Evolutionary conservation across 2,329 filamentous ascomycete species (phyloP).

Genomic region (Paramyrothecium roridum): DNA sequence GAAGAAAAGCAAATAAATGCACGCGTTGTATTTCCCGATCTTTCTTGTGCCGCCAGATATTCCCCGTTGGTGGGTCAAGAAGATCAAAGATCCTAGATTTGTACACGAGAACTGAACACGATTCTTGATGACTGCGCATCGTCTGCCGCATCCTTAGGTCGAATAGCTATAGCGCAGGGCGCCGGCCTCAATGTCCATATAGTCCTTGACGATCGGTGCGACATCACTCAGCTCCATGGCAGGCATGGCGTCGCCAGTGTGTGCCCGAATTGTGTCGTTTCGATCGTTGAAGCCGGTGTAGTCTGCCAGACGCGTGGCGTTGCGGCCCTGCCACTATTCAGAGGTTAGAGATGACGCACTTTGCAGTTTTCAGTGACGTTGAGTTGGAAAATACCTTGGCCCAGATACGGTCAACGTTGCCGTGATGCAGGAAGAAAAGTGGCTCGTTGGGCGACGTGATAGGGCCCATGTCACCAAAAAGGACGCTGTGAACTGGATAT

Average conservation of each 20-base stretch:
- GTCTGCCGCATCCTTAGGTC: too few relatives aligned
- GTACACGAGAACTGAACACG: too few relatives aligned
- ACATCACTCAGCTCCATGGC: slow-evolving; percentile 7
- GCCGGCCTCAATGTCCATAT: slow-evolving; percentile 11
- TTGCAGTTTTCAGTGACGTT: not conserved
- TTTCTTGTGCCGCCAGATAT: not conserved
- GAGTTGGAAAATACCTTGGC: not conserved
- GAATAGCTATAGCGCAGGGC: slow-evolving; percentile 13
- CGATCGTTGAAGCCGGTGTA: slow-evolving; percentile 10
- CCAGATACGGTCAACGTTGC: slow-evolving; percentile 18
- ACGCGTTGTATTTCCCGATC: not conserved
- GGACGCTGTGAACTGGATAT: slow-evolving; percentile 3
- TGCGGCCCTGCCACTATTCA: slow-evolving; percentile 12
- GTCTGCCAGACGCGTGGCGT: slow-evolving; percentile 9
- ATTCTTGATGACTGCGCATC: too few relatives aligned
- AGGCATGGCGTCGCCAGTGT: slow-evolving; percentile 9
- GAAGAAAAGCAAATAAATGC: not conserved
- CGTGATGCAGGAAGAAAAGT: slow-evolving; percentile 22
- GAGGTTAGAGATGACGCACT: not conserved
- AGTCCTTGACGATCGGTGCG: slow-evolving; percentile 10
- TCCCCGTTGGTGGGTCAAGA: too few relatives aligned
- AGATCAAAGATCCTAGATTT: too few relatives aligned
- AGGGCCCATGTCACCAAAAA: slow-evolving; percentile 19
- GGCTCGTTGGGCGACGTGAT: slow-evolving; percentile 20
- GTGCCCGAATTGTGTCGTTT: slow-evolving; percentile 1